A percentile compares a stretch with the other conserved stretches of the same genome.
phyloP scores from a whole-genome alignment of 2,329 filamentous ascomycete species.

The Diaporthe citriasiana region DNA sequence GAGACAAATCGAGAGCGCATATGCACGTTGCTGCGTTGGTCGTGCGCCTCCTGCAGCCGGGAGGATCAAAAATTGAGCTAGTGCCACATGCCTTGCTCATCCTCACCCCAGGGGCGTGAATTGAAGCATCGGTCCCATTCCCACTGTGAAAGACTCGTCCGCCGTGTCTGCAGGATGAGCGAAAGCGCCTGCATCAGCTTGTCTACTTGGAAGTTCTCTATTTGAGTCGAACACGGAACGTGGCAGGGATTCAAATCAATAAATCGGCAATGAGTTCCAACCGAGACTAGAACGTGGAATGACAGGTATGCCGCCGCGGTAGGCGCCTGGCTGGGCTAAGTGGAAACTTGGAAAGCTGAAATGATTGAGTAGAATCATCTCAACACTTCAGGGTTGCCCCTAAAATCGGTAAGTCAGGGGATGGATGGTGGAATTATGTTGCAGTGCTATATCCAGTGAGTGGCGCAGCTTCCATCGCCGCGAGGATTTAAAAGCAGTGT shows the following conservation, averaged over 20 bases:
- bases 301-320: too few relatives aligned
- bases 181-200: background rate
- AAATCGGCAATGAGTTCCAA: too few relatives aligned
- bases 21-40: background rate
- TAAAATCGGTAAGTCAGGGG: background rate
- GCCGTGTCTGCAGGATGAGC: background rate
- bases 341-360: too few relatives aligned
- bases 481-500: too few relatives aligned
- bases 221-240: too few relatives aligned
- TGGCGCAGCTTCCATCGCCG: background rate
- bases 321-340: too few relatives aligned
- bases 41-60: background rate
- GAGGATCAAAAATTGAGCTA: background rate
- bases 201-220: background rate
- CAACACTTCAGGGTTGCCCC: background rate
- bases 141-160: background rate
- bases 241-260: too few relatives aligned
- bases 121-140: background rate
- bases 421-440: background rate
- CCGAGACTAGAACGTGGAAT: too few relatives aligned
- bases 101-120: background rate
- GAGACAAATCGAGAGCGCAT: too few relatives aligned
- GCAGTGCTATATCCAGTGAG: background rate
- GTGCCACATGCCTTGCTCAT: background rate
- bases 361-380: too few relatives aligned